Conservation (phyloP, 768 basidiomycete genomes). For the Tylopilus vinaceipallidus region DNA sequence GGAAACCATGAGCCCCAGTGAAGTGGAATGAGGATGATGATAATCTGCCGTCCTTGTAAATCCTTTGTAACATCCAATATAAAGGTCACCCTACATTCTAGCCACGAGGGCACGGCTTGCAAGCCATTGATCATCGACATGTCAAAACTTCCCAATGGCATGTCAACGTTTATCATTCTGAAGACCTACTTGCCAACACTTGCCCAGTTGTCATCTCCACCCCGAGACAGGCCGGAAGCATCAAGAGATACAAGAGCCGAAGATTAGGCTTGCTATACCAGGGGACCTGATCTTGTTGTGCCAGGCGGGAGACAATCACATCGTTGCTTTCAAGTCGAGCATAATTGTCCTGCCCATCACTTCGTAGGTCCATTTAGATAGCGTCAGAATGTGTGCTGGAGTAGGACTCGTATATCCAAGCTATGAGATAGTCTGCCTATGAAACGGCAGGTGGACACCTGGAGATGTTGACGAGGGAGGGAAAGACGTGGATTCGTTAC, state of each 20-base stretch:
- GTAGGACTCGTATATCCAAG: neutral
- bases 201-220: neutral
- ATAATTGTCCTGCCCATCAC: neutral
- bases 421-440: neutral
- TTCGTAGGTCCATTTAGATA: neutral
- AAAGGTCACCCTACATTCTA: neutral
- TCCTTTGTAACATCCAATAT: neutral
- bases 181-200: neutral
- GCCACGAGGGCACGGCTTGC: neutral
- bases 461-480: too few species aligned
- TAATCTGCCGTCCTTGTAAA: neutral
- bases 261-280: neutral
- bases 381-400: neutral
- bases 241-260: neutral
- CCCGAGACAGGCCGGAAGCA: neutral
- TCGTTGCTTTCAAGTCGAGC: neutral
- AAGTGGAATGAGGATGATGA: neutral
- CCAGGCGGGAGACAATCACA: neutral
- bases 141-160: conserved; percentile 1
- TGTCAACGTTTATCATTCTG: neutral
- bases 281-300: neutral
- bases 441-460: neutral
- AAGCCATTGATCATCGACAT: conserved; percentile 26
- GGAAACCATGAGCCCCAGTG: conserved; percentile 27
- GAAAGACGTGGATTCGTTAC: too few species aligned